These are phyloP conservation scores for Pichia sporocuriosa DNA, from an alignment of 805 yeast species.

Conservation along the genomic window DNA sequence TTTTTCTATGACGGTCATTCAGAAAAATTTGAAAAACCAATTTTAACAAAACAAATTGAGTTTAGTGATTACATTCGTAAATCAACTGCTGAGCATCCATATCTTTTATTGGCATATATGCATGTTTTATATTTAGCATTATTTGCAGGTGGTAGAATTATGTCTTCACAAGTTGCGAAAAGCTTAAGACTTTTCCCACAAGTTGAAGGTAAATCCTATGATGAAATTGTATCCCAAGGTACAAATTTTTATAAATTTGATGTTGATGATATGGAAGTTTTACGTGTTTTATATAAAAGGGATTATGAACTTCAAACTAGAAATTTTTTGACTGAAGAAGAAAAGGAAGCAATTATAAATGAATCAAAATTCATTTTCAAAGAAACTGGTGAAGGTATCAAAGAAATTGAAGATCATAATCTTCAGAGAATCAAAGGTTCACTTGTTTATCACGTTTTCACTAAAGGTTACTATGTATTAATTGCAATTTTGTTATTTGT, in stretches of 20 bases:
- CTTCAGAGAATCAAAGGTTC: constrained; percentile 47
- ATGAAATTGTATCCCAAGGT: constrained; percentile 54
- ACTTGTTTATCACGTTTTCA: constrained; percentile 46
- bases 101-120: constrained; percentile 68
- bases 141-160: constrained; percentile 78
- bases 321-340: constrained; percentile 57
- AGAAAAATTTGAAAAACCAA: constrained; percentile 50
- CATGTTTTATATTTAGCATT: constrained; percentile 81
- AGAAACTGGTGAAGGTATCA: constrained; percentile 52
- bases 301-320: constrained; percentile 76
- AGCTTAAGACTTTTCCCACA: constrained; percentile 73
- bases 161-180: constrained; percentile 58
- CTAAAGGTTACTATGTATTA: constrained; percentile 44
- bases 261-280: constrained; percentile 52
- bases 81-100: constrained; percentile 55
- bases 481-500: constrained; percentile 30
- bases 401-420: constrained; percentile 65
- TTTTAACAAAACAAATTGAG: constrained; percentile 53
- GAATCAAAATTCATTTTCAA: constrained; percentile 62
- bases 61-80: constrained; percentile 54
- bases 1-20: constrained; percentile 55
- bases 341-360: constrained; percentile 62
- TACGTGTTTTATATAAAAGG: constrained; percentile 62
- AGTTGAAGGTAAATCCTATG: constrained; percentile 56
- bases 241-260: constrained; percentile 69